Evolutionary conservation across 139 green algal genomes (phyloP), one percentile per base, ranked within the genome.

Genomic region (Asterochloris sp.): DNA sequence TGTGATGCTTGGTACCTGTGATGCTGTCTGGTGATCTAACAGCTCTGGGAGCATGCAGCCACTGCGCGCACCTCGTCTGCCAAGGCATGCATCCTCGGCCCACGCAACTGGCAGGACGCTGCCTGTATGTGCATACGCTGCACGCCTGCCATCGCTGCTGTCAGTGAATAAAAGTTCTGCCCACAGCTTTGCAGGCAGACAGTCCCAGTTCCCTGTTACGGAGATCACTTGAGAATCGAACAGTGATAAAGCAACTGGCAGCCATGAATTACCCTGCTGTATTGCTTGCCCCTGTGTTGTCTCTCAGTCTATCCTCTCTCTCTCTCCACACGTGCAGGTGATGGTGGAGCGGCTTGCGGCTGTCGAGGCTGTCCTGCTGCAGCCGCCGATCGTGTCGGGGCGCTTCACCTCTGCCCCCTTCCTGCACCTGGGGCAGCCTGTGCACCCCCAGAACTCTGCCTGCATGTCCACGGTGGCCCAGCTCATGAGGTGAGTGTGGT

Each of bases 371-470:
- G 73, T 84, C 73, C 62, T 84, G 73, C 62, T 64, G 24, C 73
- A 79, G 21, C 69, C 62, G 62, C 81, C 81, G 6, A 84, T 84
- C 26, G 63, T 84, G 11, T 73, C 61, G 15, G 81, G 81, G 8
- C 80, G 80, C 80, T 84, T 75, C 80, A 79, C 80, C 6, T 26
- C 80, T 62, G 63, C 63, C 26, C 80, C 80, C 0, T 84, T 69
- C 76, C 24, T 80, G 21, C 54, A 80, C 60, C 76, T 80, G 24
- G 76, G 60, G n/a, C 47, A 64, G 60, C 76, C 76, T 21, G 12
- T 80, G 21, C 76, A 80, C 76, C 76, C 38, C 38, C 38, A 54
- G 38, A 54, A 54, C 38, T 54, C 38, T 54, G 38, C 38, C 38
- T 54, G 38, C 38, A 54, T 54, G 38, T 54, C 38, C 38, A 54